Conservation (phyloP, 192 early-diverging fungal species). For the Mortierella antarctica region DNA sequence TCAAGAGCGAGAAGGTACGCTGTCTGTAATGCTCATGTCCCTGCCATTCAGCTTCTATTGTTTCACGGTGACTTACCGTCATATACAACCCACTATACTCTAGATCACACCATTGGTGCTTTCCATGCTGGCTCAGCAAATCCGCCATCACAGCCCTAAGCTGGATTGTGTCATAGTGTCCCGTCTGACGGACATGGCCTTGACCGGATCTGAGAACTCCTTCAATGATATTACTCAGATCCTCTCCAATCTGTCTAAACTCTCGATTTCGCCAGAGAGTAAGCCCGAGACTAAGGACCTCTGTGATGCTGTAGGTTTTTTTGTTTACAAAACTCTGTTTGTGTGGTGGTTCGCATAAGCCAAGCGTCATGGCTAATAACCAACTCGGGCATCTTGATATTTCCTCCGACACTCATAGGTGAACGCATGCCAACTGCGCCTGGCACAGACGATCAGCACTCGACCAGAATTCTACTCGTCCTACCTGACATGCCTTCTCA, state of each 20-base stretch:
- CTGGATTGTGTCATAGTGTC: slow-evolving; percentile 64
- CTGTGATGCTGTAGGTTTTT: slow-evolving; percentile 57
- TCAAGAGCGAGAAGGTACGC: slow-evolving; percentile 65
- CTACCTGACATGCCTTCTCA: slow-evolving; percentile 64
- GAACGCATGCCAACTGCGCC: slow-evolving; percentile 51
- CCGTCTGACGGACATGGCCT: slow-evolving; percentile 70
- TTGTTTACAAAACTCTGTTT: not conserved
- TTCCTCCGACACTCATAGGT: slow-evolving; percentile 41
- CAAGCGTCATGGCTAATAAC: not conserved
- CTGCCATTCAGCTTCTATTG: too few species aligned
- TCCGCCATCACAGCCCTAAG: slow-evolving; percentile 61
- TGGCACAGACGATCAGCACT: slow-evolving; percentile 60
- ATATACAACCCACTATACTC: not conserved
- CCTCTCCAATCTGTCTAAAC: slow-evolving; percentile 58
- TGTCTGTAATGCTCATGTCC: too few species aligned
- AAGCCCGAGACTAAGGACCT: slow-evolving; percentile 55
- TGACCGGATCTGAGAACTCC: slow-evolving; percentile 60
- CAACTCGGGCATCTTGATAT: not conserved
- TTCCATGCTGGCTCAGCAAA: slow-evolving; percentile 73
- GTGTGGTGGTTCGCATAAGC: not conserved
- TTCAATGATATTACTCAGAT: slow-evolving; percentile 72
- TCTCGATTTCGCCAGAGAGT: slow-evolving; percentile 57
- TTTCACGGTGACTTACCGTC: too few species aligned
- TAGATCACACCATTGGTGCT: slow-evolving; percentile 71
- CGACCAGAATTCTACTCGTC: slow-evolving; percentile 67